These are phyloP conservation scores for Zoysia pacifica DNA, from an alignment of 176 grass and related monocot species.

Conservation along the genomic window DNA sequence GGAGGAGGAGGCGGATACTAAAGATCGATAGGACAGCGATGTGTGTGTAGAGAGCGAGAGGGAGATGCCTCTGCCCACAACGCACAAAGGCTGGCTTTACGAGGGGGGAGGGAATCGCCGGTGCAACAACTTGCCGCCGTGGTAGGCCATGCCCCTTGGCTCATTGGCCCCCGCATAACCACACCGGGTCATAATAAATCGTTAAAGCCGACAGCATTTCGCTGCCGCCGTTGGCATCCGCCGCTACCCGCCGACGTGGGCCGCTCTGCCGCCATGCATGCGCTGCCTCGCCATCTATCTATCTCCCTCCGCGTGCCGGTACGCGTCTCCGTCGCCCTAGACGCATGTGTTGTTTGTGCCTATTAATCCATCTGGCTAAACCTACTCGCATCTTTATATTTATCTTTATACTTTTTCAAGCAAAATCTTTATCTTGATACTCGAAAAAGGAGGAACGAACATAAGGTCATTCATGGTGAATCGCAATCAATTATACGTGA, in stretches of 20 bases:
- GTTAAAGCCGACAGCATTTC: constrained; percentile 59
- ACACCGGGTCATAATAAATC: constrained; percentile 44
- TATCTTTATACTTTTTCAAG: no score
- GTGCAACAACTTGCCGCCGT: constrained; percentile 52
- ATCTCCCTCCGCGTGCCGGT: neutral
- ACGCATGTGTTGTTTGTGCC: neutral
- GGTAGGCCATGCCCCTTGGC: constrained; percentile 46
- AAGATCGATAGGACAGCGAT: constrained; percentile 67
- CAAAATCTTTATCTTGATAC: no score
- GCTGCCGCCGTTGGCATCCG: constrained; percentile 28
- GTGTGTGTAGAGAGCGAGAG: constrained; percentile 3
- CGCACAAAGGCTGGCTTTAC: neutral
- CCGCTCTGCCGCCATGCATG: constrained; percentile 43
- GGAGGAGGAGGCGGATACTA: constrained; percentile 45
- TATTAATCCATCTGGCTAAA: neutral
- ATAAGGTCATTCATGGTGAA: no score
- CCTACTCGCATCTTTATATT: no score
- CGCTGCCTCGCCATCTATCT: neutral
- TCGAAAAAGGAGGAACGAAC: no score
- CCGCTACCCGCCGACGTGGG: constrained; percentile 48
- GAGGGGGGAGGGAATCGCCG: constrained; percentile 38
- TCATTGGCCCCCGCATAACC: constrained; percentile 22
- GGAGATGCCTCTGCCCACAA: constrained; percentile 34
- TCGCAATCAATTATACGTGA: no score
- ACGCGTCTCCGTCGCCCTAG: neutral